Evolutionary conservation across 2,329 filamentous ascomycete genomes (phyloP), one percentile per base, ranked within the genome.

Genomic region (Pseudogymnoascus sp.): DNA sequence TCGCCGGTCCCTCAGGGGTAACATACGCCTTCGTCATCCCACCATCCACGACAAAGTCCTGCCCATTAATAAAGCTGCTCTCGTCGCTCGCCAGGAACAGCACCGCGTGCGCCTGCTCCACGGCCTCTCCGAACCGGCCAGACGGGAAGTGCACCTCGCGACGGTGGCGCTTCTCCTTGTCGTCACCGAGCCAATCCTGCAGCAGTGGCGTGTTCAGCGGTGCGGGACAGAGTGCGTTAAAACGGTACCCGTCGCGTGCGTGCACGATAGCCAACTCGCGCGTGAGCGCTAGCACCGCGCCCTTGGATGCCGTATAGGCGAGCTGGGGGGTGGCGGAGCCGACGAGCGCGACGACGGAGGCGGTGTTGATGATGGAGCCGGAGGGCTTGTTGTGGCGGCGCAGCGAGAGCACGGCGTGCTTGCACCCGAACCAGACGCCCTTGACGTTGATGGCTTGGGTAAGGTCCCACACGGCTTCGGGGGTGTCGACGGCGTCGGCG

Each of bases 11-110:
- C 75, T 88, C 85, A 1, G 86, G 78, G 1, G 86, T 89, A 28
- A 89, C 86, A 75, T 97, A 98, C 50, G 92, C 90, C 82, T 90
- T 96, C 71, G 87, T 93, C 90, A 99, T 91, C 65, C 93, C 93
- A 64, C 95, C 95, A 72, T 99, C 95, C 26, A 98, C 92, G 4
- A 96, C 89, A 78, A 98, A 96, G 74, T 98, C 95, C 64, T 86
- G 59, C 14, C 86, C 89, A 68, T 89, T 91, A 68, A 90, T 83
- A 70, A 90, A 91, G 75, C 85, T 88, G 72, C 84, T 85, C 75
- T 91, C 89, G 66, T 91, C 88, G 70, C 85, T 89, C 16, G 88
- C 88, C 63, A 91, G 76, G 77, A 90, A 91, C 11, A 91, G 72
- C 1, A 90, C 89, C 1, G 87, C 89, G 60, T 90, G 83, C 2